Percentiles rank a stretch among this genome's conserved stretches.
Conservation (phyloP, 2,329 filamentous ascomycete species). For the Aspergillus jensenii region DNA sequence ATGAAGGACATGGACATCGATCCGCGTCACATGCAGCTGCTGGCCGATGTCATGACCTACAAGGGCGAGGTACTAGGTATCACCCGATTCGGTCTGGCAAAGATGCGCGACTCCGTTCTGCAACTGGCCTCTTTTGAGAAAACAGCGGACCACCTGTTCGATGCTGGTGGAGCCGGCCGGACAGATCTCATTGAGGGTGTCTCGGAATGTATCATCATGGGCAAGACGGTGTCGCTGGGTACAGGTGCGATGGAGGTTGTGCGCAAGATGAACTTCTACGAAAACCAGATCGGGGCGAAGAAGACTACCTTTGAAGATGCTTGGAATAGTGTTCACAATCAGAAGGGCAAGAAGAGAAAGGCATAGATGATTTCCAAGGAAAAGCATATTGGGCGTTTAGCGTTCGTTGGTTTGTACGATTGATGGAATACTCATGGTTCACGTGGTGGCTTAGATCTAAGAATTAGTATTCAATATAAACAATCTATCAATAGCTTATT, state of each 20-base stretch:
- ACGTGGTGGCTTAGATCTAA: neutral
- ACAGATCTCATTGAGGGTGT: slow-evolving; percentile 90
- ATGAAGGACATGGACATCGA: slow-evolving; percentile 97
- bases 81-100: slow-evolving; percentile 90
- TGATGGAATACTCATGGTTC: neutral
- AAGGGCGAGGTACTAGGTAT: slow-evolving; percentile 97
- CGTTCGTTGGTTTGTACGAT: slow-evolving; percentile 4
- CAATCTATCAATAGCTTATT: neutral
- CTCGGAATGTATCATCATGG: slow-evolving; percentile 96
- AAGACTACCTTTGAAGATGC: slow-evolving; percentile 67
- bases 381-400: slow-evolving; percentile 12
- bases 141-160: slow-evolving; percentile 95
- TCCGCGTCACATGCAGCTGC: slow-evolving; percentile 93
- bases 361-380: slow-evolving; percentile 1
- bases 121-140: slow-evolving; percentile 97
- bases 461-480: neutral
- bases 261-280: slow-evolving; percentile 67
- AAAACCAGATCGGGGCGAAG: slow-evolving; percentile 58
- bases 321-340: slow-evolving; percentile 31
- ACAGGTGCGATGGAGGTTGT: slow-evolving; percentile 93
- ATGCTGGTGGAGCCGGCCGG: slow-evolving; percentile 89
- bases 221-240: slow-evolving; percentile 86
- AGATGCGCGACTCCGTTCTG: slow-evolving; percentile 92
- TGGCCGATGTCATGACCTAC: slow-evolving; percentile 98
- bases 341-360: slow-evolving; percentile 12